Base-by-base conservation (phyloP, 345 rosid genomes). In the Dipteronia dyeriana region DNA sequence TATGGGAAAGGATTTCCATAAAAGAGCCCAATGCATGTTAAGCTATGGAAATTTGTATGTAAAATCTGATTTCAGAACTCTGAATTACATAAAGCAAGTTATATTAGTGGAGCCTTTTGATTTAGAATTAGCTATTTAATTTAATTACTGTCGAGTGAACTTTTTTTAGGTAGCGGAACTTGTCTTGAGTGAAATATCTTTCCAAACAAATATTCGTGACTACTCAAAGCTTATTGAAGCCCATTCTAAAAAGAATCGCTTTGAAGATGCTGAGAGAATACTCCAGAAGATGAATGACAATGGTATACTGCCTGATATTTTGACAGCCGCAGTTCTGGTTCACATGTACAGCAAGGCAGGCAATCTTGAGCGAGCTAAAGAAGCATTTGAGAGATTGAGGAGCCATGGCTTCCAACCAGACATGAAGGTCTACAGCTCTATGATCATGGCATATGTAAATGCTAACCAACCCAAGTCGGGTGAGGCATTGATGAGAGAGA, bases 331-430 rank as follows among this genome's bases (percentile, higher is more conserved):
- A 17, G 77, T 77, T 45, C 80, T 92, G 82, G 85, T 91, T 66
- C 93, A 84, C 72, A 89, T 94, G 94, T 90, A 92, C 76, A 75
- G 93, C 78, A 89, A 90, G 75, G 88, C 87, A 63, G 94, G 97
- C 26, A 89, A 90, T 82, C 80, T 92, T 73, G 88, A 79, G 64
- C 91, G 86, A 62, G 95, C 98, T 51, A 79, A 80, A 43, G 93
- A 87, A 81, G 90, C 90, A 76, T 92, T 90, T 67, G 90, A 90
- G 70, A 84, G 77, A 76, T 87, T 88, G 84, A 88, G 72, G 71
- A 81, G 81, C 80, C 84, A 83, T 74, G 98, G 97, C 22, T 91
- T 92, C 87, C 86, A 66, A 16, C 92, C 90, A 13, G 94, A 91
- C 62, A 16, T 68, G 63, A 88, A 83, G 71, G 80, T 90, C 56